Percentiles rank a stretch among this genome's conserved stretches.
Evolutionary conservation across 768 basidiomycete species (phyloP).

Genomic region (Calocybe cyanea): DNA sequence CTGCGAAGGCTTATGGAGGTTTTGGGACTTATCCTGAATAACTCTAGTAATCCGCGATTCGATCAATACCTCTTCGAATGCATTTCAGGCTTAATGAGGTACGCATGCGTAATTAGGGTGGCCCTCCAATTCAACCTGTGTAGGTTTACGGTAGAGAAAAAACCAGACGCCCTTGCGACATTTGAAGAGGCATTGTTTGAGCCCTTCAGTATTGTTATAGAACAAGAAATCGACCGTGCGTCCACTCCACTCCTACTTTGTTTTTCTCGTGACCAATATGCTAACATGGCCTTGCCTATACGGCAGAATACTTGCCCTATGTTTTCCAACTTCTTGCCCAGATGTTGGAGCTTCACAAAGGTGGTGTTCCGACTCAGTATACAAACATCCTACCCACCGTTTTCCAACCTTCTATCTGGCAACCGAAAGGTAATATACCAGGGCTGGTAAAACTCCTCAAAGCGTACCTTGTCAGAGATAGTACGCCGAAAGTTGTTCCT

Average conservation of each 20-base stretch:
- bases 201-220: slow-evolving; percentile 82
- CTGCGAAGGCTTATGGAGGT: slow-evolving; percentile 78
- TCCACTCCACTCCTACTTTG: background rate
- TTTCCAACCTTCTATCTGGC: slow-evolving; percentile 84
- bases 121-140: too few relatives aligned
- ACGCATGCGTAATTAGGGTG: slow-evolving; percentile 7
- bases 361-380: slow-evolving; percentile 71
- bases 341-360: slow-evolving; percentile 80
- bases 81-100: slow-evolving; percentile 91
- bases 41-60: slow-evolving; percentile 96
- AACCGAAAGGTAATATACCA: slow-evolving; percentile 91
- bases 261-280: background rate
- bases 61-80: slow-evolving; percentile 98
- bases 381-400: slow-evolving; percentile 76
- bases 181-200: slow-evolving; percentile 85
- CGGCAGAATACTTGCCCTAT: slow-evolving; percentile 91
- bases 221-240: slow-evolving; percentile 91
- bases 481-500: slow-evolving; percentile 56
- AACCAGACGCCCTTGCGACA: slow-evolving; percentile 55
- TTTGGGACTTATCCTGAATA: slow-evolving; percentile 85
- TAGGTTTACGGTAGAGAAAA: slow-evolving; percentile 41
- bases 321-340: slow-evolving; percentile 96
- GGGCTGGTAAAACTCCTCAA: slow-evolving; percentile 86
- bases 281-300: background rate
- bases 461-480: slow-evolving; percentile 76